These are phyloP conservation scores for Atkinsonella hypoxylon DNA, from an alignment of 2,329 filamentous ascomycete genomes.

Conservation along the genomic window DNA sequence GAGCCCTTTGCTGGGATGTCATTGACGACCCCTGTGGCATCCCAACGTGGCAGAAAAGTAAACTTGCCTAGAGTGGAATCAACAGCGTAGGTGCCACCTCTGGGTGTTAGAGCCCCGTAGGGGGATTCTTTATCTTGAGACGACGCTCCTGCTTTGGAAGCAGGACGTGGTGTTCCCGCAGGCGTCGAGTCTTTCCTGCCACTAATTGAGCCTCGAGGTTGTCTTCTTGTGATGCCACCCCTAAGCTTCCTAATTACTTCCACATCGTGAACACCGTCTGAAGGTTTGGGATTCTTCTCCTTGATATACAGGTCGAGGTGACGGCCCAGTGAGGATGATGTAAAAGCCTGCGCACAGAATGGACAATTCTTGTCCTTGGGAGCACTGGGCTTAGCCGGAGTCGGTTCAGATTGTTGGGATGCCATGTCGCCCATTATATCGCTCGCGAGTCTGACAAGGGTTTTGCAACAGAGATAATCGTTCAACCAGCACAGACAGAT, in stretches of 20 bases:
- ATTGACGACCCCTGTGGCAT: constrained; percentile 67
- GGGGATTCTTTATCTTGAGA: constrained; percentile 26
- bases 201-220: constrained; percentile 55
- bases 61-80: constrained; percentile 42
- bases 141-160: constrained; percentile 26
- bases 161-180: constrained; percentile 34
- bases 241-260: constrained; percentile 77
- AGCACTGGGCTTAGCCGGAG: constrained; percentile 30
- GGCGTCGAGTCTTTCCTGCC: constrained; percentile 51
- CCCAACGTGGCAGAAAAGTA: constrained; percentile 53
- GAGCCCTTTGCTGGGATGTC: constrained; percentile 42
- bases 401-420: constrained; percentile 23
- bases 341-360: constrained; percentile 82
- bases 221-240: constrained; percentile 74
- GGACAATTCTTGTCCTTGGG: constrained; percentile 80
- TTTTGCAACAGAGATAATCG: neutral
- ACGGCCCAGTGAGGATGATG: constrained; percentile 82
- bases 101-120: constrained; percentile 27
- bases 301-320: constrained; percentile 93
- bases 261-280: constrained; percentile 82
- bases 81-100: constrained; percentile 29
- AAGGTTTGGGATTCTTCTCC: constrained; percentile 77
- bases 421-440: constrained; percentile 21
- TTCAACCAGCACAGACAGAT: constrained; percentile 6
- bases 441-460: neutral